Base-by-base conservation (phyloP, 2,329 filamentous ascomycete species). In the Ilyonectria sp. region DNA sequence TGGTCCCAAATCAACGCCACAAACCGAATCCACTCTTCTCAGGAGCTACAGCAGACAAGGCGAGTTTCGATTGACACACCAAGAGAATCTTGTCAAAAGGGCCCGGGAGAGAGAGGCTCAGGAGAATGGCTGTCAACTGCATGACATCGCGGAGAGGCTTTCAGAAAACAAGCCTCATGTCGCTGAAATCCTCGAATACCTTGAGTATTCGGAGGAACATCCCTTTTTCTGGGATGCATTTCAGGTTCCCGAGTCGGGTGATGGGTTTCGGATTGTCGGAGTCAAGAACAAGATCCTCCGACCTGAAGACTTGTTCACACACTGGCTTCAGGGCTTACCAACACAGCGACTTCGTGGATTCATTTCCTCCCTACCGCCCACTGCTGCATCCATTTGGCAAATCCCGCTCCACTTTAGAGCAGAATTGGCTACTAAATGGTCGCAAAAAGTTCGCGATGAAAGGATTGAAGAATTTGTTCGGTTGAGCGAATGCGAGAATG, bases 181-280 rank as follows among this genome's bases (percentile, higher is more conserved):
- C 11, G 0, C 40, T 9, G 78, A 82, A 3, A 74, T 87, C 1
- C 75, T 84, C 29, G 79, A 82, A 1, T 80, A 81, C 37, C 78
- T 88, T 0, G 85, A 87, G 60, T 91, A 92, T 68, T 84, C 82
- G 0, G 82, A 86, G 0, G 79, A 85, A 1, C 85, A 88, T 13
- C 75, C 80, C 0, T 76, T 80, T 0, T 92, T 87, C 67, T 89
- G 86, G 72, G 82, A 87, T 2, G 89, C 91, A 0, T 87, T 94
- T 8, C 76, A 75, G 1, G 68, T 90, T 0, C 89, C 90, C 0
- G 68, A 80, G 0, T 68, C 76, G 0, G 69, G 81, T 0, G 80
- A 86, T 26, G 87, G 83, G 0, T 89, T 87, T 80, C 72, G 52
- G 0, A 65, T 77, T 0, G 82, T 89, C 0, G 89, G 85, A 0